phyloP scores from a whole-genome alignment of 768 basidiomycete species.

The Serendipita indica region DNA sequence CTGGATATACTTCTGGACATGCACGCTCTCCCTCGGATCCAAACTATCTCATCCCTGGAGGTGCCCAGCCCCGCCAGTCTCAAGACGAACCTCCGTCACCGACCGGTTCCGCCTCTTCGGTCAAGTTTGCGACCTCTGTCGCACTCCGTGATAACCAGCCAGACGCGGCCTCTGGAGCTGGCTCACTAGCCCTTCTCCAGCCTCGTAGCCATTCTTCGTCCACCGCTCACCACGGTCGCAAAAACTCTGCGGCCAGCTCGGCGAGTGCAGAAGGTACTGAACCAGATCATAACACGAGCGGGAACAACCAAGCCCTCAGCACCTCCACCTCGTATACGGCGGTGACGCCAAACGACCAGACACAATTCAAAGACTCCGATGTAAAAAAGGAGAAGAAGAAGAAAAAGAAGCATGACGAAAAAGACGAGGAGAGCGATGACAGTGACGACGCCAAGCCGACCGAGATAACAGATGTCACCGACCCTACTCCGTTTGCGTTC shows the following conservation, averaged over 20 bases:
- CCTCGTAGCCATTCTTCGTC: background rate
- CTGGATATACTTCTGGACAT: slow-evolving; percentile 23
- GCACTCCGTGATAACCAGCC: slow-evolving; percentile 21
- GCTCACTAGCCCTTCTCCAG: slow-evolving; percentile 11
- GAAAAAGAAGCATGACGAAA: background rate
- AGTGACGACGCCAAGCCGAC: background rate
- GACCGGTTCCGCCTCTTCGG: slow-evolving; percentile 7
- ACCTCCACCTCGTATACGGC: slow-evolving; percentile 8
- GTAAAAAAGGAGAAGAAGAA: background rate
- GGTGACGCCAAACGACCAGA: background rate
- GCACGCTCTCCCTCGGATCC: background rate
- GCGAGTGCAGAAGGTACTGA: slow-evolving; percentile 12
- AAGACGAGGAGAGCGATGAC: background rate
- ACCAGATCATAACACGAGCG: slow-evolving; percentile 5
- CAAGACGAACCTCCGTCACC: slow-evolving; percentile 18
- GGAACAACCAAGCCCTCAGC: background rate
- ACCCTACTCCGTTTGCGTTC: slow-evolving; percentile 59
- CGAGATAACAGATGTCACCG: slow-evolving; percentile 23
- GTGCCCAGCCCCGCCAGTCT: slow-evolving; percentile 18
- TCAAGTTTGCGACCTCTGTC: slow-evolving; percentile 14
- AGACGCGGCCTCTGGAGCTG: slow-evolving; percentile 20
- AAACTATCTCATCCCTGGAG: slow-evolving; percentile 13
- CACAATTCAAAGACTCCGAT: background rate
- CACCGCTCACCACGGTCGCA: background rate
- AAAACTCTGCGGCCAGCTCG: background rate